Evolutionary conservation across 2,329 filamentous ascomycete species (phyloP).

Genomic region (Zymoseptoria ardabiliae): DNA sequence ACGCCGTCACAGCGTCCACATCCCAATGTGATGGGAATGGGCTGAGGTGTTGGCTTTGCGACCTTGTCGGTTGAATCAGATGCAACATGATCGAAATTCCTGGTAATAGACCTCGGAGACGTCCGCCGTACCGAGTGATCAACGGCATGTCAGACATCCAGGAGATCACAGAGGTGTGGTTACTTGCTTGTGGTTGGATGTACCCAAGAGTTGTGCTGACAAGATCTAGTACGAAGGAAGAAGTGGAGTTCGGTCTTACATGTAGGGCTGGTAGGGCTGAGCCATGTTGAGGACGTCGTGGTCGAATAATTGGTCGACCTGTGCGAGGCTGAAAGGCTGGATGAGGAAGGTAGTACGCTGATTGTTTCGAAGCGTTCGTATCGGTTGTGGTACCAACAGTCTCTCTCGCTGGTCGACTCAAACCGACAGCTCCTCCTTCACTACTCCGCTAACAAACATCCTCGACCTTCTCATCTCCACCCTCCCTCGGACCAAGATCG

Average conservation of each 20-base stretch:
- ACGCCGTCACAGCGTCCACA: too few species aligned
- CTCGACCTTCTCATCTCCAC: constrained; percentile 35
- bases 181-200: not conserved
- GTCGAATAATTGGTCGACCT: not conserved
- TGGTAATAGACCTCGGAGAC: too few species aligned
- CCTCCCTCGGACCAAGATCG: constrained; percentile 65
- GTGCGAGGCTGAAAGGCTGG: not conserved
- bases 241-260: not conserved
- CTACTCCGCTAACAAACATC: constrained; percentile 28
- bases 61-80: too few species aligned
- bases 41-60: too few species aligned
- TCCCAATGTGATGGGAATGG: too few species aligned
- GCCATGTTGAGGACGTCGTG: not conserved
- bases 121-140: too few species aligned
- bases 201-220: not conserved
- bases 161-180: not conserved
- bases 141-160: not conserved
- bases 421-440: too few species aligned
- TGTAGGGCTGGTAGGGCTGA: not conserved
- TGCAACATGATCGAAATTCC: too few species aligned
- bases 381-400: not conserved
- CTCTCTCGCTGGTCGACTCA: too few species aligned
- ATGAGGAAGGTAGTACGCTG: not conserved
- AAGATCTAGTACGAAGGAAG: not conserved
- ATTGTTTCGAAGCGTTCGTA: not conserved